Evolutionary conservation across 768 basidiomycete genomes (phyloP).

Genomic region (Pseudohyphozyma bogoriensis): DNA sequence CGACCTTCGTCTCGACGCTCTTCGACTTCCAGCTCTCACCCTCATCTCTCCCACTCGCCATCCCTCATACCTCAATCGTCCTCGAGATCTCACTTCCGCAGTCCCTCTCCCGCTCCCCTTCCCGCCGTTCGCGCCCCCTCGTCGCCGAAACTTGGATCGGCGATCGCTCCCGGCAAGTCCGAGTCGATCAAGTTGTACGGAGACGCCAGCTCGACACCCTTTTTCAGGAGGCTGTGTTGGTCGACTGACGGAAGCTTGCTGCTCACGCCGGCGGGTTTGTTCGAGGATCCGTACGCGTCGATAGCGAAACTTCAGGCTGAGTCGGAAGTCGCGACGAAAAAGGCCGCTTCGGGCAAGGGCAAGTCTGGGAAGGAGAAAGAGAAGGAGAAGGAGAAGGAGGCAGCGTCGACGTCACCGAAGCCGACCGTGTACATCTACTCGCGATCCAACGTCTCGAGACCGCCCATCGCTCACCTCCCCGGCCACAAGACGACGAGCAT

Average conservation of each 20-base stretch:
- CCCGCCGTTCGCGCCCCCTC: constrained; percentile 56
- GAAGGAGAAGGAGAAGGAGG: not conserved
- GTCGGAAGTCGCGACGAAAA: not conserved
- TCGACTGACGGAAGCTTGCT: constrained; percentile 89
- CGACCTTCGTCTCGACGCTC: constrained; percentile 12
- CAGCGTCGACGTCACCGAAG: constrained; percentile 42
- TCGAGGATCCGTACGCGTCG: constrained; percentile 71
- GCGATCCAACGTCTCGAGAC: constrained; percentile 81
- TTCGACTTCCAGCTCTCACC: constrained; percentile 3
- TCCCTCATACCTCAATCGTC: constrained; percentile 38
- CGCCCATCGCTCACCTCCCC: constrained; percentile 87
- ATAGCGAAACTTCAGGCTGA: not conserved
- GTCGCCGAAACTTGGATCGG: constrained; percentile 1
- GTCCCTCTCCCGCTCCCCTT: constrained; percentile 56
- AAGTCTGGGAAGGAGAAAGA: not conserved
- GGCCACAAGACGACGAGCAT: constrained; percentile 94
- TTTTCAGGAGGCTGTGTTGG: constrained; percentile 87
- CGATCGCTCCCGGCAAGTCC: constrained; percentile 44
- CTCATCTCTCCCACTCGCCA: constrained; percentile 7
- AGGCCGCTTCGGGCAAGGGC: constrained; percentile 12
- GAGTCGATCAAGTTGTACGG: constrained; percentile 76
- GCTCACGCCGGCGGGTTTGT: constrained; percentile 91
- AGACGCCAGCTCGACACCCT: constrained; percentile 88
- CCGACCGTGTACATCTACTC: constrained; percentile 84
- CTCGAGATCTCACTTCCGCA: constrained; percentile 7